A percentile compares a stretch with the other conserved stretches of the same genome.
Conservation (phyloP, 208 protist genomes). For the Leishmania mexicana region DNA sequence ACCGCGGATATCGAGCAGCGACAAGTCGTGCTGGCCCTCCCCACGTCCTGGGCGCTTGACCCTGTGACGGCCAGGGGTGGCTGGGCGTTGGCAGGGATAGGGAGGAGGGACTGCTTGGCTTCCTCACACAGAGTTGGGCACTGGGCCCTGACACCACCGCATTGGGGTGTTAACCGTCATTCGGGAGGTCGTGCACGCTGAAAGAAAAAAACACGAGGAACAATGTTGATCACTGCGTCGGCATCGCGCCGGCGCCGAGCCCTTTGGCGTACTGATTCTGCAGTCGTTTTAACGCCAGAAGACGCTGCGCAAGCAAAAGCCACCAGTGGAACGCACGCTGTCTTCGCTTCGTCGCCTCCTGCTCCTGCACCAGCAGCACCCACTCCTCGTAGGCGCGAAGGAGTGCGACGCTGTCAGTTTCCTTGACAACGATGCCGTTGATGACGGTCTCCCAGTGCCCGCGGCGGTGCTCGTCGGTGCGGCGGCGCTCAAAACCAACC, state of each 20-base stretch:
- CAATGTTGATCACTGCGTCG: constrained; percentile 18
- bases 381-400: constrained; percentile 85
- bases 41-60: too few species aligned
- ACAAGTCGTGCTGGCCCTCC: too few species aligned
- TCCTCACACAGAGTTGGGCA: not conserved
- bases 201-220: not conserved
- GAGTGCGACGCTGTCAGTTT: constrained; percentile 47
- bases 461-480: constrained; percentile 65
- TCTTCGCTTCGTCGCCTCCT: constrained; percentile 75
- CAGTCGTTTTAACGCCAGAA: constrained; percentile 78
- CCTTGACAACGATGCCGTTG: constrained; percentile 82
- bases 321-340: constrained; percentile 88
- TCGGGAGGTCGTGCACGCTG: not conserved
- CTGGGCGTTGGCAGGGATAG: not conserved
- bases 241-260: constrained; percentile 43
- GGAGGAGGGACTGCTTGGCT: too few species aligned
- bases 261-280: constrained; percentile 79
- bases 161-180: not conserved
- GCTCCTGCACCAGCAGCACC: constrained; percentile 76
- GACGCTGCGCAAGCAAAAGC: constrained; percentile 72
- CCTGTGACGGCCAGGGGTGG: not conserved
- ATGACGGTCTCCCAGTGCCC: constrained; percentile 80
- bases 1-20: too few species aligned
- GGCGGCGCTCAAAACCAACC: constrained; percentile 72
- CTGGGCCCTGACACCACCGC: not conserved